Evolutionary conservation across 495 filamentous ascomycete species (phyloP), one percentile per base, ranked within the genome.

Genomic region (Aspergillus conjunctus): DNA sequence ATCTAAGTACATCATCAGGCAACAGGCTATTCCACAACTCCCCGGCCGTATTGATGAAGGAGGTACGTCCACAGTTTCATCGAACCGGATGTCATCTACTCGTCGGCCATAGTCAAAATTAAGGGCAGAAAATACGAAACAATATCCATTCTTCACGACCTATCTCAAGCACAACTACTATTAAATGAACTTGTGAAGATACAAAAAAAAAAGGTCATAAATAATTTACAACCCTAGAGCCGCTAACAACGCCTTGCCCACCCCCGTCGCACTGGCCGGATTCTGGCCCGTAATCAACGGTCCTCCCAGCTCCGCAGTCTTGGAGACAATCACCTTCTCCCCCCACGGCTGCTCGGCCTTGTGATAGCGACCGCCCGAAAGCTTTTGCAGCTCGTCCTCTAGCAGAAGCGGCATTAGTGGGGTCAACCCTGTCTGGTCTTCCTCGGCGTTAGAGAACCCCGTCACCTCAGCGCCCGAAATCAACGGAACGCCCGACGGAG

Each of bases 271-370:
- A 68, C 83, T 87, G 9, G 80, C 82, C 15, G 89, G 89, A 64
- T 91, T 92, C 77, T 92, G 88, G 0, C 89, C 89, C 2, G 89
- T 91, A 59, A 92, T 88, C 55, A 92, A 56, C 64, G 73, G 76
- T 0, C 86, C 68, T 1, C 72, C 76, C 26, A 69, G 43, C 18
- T 67, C 73, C 49, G 64, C 61, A 4, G 68, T 64, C 66, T 73
- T 73, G 46, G 81, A 80, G 31, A 86, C 80, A 26, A 85, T 79
- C 12, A 91, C 84, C 70, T 87, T 82, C 70, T 74, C 76, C 0
- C 63, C 83, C 83, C 81, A 91, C 7, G 77, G 71, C 67, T 83
- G 67, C 0, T 68, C 79, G 0, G 87, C 83, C 76, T 87, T 89
- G 51, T 81, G 77, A 64, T 79, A 91, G 39, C 72, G 71, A 0